Evolutionary conservation across 2,329 filamentous ascomycete genomes (phyloP).

Genomic region (Chalara sp.): DNA sequence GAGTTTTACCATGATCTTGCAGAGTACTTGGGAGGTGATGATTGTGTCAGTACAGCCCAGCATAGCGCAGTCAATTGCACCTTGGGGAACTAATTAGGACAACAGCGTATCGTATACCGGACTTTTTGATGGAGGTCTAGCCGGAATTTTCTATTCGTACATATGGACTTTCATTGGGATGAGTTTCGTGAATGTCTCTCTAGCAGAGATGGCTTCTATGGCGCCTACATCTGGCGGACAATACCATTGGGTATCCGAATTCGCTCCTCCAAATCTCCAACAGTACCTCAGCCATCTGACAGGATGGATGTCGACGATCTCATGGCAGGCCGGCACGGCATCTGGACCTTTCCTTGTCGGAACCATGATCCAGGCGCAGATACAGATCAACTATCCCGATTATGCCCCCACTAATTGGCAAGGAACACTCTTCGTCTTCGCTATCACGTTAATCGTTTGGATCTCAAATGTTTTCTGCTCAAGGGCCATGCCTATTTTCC

Average conservation of each 20-base stretch:
- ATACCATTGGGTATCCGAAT: neutral
- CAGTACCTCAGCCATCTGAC: neutral
- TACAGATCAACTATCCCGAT: slow-evolving; percentile 26
- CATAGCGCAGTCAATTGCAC: too few relatives aligned
- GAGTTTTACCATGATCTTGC: slow-evolving; percentile 33
- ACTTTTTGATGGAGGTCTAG: slow-evolving; percentile 14
- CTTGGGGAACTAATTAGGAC: too few relatives aligned
- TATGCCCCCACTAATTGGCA: slow-evolving; percentile 34
- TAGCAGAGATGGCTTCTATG: slow-evolving; percentile 22
- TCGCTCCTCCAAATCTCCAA: neutral
- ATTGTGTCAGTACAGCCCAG: too few relatives aligned
- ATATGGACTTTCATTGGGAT: slow-evolving; percentile 26
- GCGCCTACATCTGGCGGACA: neutral
- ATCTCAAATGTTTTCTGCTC: slow-evolving; percentile 37
- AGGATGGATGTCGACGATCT: slow-evolving; percentile 38
- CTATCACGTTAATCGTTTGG: slow-evolving; percentile 32
- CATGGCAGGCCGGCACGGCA: slow-evolving; percentile 38
- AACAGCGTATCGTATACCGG: slow-evolving; percentile 5
- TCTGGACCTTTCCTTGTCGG: slow-evolving; percentile 32
- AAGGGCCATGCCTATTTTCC: slow-evolving; percentile 31
- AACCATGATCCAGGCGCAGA: slow-evolving; percentile 37
- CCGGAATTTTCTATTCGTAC: slow-evolving; percentile 34
- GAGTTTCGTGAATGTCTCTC: slow-evolving; percentile 10
- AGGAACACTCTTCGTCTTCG: slow-evolving; percentile 36
- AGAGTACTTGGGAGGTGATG: slow-evolving; percentile 32